Evolutionary conservation across 2,329 filamentous ascomycete genomes (phyloP), one percentile per base, ranked within the genome.

Genomic region (Fusarium anthophilum): DNA sequence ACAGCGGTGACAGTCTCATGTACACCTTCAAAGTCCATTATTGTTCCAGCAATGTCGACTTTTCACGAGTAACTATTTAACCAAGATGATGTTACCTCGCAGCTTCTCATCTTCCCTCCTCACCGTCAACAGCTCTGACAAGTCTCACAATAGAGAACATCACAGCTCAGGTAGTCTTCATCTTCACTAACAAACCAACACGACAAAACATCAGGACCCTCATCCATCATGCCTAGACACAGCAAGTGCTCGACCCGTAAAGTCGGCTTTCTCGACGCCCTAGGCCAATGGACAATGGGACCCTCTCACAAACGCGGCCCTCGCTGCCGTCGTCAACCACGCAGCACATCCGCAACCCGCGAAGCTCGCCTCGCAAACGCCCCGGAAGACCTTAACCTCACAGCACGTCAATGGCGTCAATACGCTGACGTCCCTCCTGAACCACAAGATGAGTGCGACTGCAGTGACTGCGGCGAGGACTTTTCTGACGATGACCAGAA

Each of bases 241-340:
- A 35, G 18, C 24, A 61, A 37, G 30, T 39, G 18, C 38, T 51
- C 35, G 3, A 59, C 37, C 12, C 60, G 50, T 12, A 28, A 41
- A 17, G 11, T 15, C 14, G 18, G 22, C 18, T 76, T 76, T 22
- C 39, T 76, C 3, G 73, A 74, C 18, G 47, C 63, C 12, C 45
- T 76, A 8, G 73, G 66, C 2, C 30, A 64, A 9, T 65, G 60
- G 45, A 54, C 66, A n/a, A 57, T 65, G 17, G 62, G 62, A 1
- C 35, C 54, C 37, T 20, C 50, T 41, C 22, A 12, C 20, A 61
- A 56, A 22, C 44, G 57, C 17, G 47, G 35, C 37, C 22, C 37
- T 22, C 44, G 28, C 17, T 60, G 47, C 13, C 24, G 51, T 35
- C 53, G 44, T 15, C 30, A 22, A 5, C 45, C 45, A 26, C 47